A percentile compares a stretch with the other conserved stretches of the same genome.
Evolutionary conservation across 2,329 filamentous ascomycete genomes (phyloP).

Genomic region (Alternaria metachromatica): DNA sequence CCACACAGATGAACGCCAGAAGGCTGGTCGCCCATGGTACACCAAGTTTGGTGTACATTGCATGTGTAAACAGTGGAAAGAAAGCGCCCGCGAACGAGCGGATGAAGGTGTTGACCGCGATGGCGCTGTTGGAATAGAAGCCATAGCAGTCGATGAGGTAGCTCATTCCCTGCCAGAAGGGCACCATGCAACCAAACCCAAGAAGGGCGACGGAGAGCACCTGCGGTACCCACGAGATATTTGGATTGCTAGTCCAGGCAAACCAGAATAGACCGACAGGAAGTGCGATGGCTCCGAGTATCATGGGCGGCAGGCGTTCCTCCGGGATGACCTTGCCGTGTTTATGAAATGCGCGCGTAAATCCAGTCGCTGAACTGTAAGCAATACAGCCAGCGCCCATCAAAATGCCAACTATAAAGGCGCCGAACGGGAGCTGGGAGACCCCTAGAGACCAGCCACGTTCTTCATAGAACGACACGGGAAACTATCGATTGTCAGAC

Average conservation of each 20-base stretch:
- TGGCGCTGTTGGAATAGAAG: conserved; percentile 53
- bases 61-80: conserved; percentile 58
- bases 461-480: conserved; percentile 69
- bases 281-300: conserved; percentile 65
- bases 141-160: conserved; percentile 75
- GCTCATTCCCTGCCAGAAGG: conserved; percentile 84
- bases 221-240: conserved; percentile 63
- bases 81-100: conserved; percentile 57
- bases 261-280: conserved; percentile 66
- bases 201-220: conserved; percentile 64
- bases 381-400: conserved; percentile 52
- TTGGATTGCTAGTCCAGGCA: conserved; percentile 61
- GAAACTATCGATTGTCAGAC: conserved; percentile 52
- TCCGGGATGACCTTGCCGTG: conserved; percentile 63
- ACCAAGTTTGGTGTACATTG: conserved; percentile 53
- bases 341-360: conserved; percentile 38
- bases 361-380: conserved; percentile 43
- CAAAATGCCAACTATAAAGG: conserved; percentile 67
- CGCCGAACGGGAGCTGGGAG: conserved; percentile 69
- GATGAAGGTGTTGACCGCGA: conserved; percentile 60
- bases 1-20: conserved; percentile 43
- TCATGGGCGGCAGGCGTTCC: conserved; percentile 70
- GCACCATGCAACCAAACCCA: conserved; percentile 77
- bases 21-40: conserved; percentile 45
- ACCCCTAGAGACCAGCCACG: conserved; percentile 69